These are phyloP conservation scores for Pistacia vera DNA, from an alignment of 345 rosid genomes.

Conservation along the genomic window DNA sequence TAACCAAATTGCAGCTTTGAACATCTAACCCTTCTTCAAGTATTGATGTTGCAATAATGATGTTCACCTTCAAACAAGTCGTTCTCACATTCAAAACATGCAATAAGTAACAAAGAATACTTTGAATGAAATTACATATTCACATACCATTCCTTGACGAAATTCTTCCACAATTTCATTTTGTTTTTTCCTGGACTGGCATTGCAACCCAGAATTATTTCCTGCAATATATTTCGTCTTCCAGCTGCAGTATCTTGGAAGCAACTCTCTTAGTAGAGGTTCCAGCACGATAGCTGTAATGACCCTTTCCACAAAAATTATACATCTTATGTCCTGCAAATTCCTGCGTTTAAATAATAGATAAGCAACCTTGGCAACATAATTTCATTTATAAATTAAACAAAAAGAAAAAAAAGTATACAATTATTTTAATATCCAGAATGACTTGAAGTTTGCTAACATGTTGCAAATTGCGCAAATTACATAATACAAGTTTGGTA, in stretches of 20 bases:
- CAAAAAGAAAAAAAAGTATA: not conserved
- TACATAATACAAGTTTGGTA: not conserved
- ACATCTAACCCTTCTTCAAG: slow-evolving; percentile 97
- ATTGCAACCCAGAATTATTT: slow-evolving; percentile 52
- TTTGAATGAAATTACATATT: not conserved
- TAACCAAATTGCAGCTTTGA: slow-evolving; percentile 83
- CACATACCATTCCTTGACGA: slow-evolving; percentile 66
- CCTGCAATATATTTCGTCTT: slow-evolving; percentile 76
- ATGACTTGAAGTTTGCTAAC: not conserved
- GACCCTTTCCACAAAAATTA: slow-evolving; percentile 82
- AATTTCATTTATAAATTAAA: not conserved
- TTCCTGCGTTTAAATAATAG: slow-evolving; percentile 36
- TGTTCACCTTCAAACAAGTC: slow-evolving; percentile 58
- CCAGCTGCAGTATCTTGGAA: slow-evolving; percentile 60
- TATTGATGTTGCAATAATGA: slow-evolving; percentile 91
- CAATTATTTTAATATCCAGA: not conserved
- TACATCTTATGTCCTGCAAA: slow-evolving; percentile 68
- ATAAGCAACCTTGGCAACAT: slow-evolving; percentile 11
- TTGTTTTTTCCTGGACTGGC: slow-evolving; percentile 65
- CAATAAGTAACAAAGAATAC: not conserved
- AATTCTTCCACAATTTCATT: slow-evolving; percentile 83
- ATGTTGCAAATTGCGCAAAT: not conserved
- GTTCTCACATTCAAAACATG: slow-evolving; percentile 14
- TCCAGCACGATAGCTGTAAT: slow-evolving; percentile 65
- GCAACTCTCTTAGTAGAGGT: slow-evolving; percentile 53